Conservation (phyloP, 495 filamentous ascomycete species). For the Penicillium paradoxum region DNA sequence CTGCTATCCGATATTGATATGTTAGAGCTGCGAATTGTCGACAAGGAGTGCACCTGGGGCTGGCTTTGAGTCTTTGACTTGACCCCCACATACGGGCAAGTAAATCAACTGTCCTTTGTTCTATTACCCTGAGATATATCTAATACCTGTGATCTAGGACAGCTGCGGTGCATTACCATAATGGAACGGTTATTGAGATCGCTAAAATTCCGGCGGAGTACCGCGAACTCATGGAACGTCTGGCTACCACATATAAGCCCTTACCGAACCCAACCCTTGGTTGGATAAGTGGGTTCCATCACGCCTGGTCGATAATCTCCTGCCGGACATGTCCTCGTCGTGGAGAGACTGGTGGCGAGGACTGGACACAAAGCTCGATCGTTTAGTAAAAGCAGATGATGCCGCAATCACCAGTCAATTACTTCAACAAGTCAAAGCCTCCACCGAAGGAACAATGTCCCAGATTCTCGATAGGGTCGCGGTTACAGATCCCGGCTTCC, state of each 20-base stretch:
- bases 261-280: not conserved
- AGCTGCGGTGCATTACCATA: constrained; percentile 12
- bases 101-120: not conserved
- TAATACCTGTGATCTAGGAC: constrained; percentile 6
- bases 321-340: not conserved
- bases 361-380: constrained; percentile 9
- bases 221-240: constrained; percentile 15
- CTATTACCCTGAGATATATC: not conserved
- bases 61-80: constrained; percentile 16
- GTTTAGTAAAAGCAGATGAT: constrained; percentile 3
- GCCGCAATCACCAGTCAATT: constrained; percentile 12
- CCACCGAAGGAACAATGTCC: constrained; percentile 7
- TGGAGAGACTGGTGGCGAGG: constrained; percentile 8
- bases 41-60: constrained; percentile 11
- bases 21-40: too few species aligned
- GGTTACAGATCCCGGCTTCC: constrained; percentile 9
- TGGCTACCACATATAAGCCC: not conserved
- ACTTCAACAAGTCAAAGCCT: constrained; percentile 7
- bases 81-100: constrained; percentile 14
- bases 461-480: constrained; percentile 14
- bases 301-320: not conserved
- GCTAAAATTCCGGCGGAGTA: constrained; percentile 11
- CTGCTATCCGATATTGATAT: too few species aligned
- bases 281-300: not conserved
- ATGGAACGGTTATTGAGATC: constrained; percentile 14